Evolutionary conservation across 2,329 filamentous ascomycete species (phyloP).

Genomic region (Myriangium duriaei): DNA sequence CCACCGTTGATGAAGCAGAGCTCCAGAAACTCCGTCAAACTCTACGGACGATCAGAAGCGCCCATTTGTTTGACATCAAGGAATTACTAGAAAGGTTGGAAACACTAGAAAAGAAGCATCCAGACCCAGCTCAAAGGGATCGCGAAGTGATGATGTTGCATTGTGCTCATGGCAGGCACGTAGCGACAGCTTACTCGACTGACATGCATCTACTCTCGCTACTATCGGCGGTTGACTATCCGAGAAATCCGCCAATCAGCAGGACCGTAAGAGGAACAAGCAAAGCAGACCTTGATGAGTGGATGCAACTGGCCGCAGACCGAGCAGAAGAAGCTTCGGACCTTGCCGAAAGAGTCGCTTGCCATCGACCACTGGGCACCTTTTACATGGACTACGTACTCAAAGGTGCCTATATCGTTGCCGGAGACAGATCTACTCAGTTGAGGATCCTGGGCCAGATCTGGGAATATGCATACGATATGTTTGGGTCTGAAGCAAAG

Average conservation of each 20-base stretch:
- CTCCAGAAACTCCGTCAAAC: neutral
- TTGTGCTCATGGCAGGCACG: constrained; percentile 3
- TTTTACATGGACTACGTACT: constrained; percentile 8
- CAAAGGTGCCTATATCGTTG: constrained; percentile 2
- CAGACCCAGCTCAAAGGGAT: neutral
- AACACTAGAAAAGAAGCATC: neutral
- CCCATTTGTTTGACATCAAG: neutral
- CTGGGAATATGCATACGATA: constrained; percentile 3
- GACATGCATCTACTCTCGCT: constrained; percentile 2
- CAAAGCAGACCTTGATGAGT: neutral
- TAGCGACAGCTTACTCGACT: neutral
- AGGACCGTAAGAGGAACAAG: neutral
- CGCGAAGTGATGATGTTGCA: constrained; percentile 2
- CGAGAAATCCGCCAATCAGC: neutral
- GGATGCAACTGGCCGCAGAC: neutral
- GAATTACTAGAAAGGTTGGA: constrained; percentile 3
- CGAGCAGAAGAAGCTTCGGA: constrained; percentile 1
- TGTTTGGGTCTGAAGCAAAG: constrained; percentile 1
- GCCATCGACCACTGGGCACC: constrained; percentile 6
- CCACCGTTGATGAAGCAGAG: neutral
- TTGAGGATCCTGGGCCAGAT: constrained; percentile 1
- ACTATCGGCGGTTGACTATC: constrained; percentile 3
- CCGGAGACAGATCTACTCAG: neutral
- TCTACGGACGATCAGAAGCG: neutral
- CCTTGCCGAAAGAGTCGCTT: constrained; percentile 4